Evolutionary conservation across 441 rosid species (phyloP).

Genomic region (Lepidium campestre): DNA sequence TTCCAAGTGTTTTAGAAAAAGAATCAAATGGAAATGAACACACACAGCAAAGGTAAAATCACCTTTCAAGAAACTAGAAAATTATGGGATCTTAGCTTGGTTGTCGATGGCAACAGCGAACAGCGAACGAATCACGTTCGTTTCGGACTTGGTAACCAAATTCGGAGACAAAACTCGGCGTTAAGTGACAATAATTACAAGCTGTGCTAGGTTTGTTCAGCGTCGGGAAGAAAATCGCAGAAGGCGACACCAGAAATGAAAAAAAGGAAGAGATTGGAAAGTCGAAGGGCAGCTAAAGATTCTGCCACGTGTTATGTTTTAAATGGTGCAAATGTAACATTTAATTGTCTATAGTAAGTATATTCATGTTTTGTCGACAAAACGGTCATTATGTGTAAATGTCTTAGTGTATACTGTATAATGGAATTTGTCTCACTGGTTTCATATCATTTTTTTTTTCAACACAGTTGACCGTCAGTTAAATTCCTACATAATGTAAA

Average conservation of each 20-base stretch:
- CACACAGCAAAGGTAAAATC: neutral
- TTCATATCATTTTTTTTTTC: no score
- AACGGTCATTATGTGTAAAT: no score
- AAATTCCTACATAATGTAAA: no score
- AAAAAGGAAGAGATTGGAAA: neutral
- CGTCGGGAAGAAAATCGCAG: constrained; percentile 17
- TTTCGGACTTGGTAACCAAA: neutral
- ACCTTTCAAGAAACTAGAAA: constrained; percentile 18
- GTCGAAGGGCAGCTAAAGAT: constrained; percentile 1
- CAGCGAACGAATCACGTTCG: neutral
- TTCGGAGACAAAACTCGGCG: neutral
- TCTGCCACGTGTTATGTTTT: neutral
- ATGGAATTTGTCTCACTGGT: no score
- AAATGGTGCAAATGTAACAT: neutral
- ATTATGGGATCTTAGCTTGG: constrained; percentile 5
- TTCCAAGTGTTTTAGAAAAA: neutral
- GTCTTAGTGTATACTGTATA: no score
- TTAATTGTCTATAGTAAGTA: neutral
- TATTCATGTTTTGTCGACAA: neutral
- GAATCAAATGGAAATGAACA: neutral
- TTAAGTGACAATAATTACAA: neutral
- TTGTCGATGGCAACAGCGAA: neutral
- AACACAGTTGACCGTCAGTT: no score
- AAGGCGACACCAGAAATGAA: constrained; percentile 23
- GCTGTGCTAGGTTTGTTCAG: constrained; percentile 17